phyloP scores from a whole-genome alignment of 352 stramenopile species.

The Globisporangium cystogenes region DNA sequence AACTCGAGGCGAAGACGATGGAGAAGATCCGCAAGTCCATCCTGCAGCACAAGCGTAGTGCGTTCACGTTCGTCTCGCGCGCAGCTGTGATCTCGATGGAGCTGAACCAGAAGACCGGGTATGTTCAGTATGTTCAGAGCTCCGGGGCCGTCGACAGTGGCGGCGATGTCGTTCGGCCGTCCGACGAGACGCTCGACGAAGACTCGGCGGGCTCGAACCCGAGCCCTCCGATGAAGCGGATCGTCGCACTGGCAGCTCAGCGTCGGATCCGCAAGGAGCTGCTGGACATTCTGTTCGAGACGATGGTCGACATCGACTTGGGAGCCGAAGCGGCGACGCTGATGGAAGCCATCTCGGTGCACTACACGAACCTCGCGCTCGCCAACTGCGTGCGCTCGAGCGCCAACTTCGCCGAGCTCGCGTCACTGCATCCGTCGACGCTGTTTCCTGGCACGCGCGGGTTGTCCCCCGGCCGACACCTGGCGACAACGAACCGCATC shows the following conservation, averaged over 20 bases:
- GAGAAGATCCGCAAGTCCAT: slow-evolving; percentile 58
- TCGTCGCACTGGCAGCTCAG: slow-evolving; percentile 49
- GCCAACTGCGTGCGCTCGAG: slow-evolving; percentile 43
- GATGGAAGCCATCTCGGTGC: slow-evolving; percentile 43
- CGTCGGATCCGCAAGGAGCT: slow-evolving; percentile 41
- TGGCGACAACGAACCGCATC: slow-evolving; percentile 76
- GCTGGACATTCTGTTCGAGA: slow-evolving; percentile 63
- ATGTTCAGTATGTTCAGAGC: slow-evolving; percentile 2
- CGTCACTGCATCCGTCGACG: slow-evolving; percentile 64
- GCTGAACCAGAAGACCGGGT: slow-evolving; percentile 18
- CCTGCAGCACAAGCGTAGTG: slow-evolving; percentile 66
- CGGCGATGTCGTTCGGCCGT: slow-evolving; percentile 1
- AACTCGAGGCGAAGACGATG: slow-evolving; percentile 65
- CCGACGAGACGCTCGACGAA: slow-evolving; percentile 14
- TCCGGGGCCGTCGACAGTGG: background rate
- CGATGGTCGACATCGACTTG: slow-evolving; percentile 72
- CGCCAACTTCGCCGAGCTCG: slow-evolving; percentile 65
- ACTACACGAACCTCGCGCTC: slow-evolving; percentile 51
- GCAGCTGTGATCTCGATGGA: slow-evolving; percentile 50
- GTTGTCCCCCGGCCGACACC: slow-evolving; percentile 67
- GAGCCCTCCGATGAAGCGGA: slow-evolving; percentile 27
- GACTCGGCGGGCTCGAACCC: slow-evolving; percentile 7
- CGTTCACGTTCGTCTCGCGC: slow-evolving; percentile 67
- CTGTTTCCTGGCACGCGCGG: slow-evolving; percentile 71
- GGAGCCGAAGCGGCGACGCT: slow-evolving; percentile 46